Conservation (phyloP, 129 eudicot genomes). For the Silybum marianum region DNA sequence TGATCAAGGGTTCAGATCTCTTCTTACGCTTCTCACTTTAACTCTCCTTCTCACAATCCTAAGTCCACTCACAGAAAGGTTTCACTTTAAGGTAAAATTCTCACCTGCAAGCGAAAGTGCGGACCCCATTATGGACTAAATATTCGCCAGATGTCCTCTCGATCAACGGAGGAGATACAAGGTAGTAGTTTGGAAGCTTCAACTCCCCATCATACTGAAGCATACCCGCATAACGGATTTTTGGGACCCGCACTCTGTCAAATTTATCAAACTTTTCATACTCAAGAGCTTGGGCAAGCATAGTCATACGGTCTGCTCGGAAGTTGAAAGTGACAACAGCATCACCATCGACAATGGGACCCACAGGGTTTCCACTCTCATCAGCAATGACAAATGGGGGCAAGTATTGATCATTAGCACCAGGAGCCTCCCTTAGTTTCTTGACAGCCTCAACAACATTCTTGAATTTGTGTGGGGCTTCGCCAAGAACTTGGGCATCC, state of each 20-base stretch:
- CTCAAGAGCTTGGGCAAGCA: slow-evolving; percentile 96
- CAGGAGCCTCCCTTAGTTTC: slow-evolving; percentile 62
- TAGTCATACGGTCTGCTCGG: slow-evolving; percentile 94
- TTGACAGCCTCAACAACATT: slow-evolving; percentile 79
- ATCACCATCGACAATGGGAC: slow-evolving; percentile 89
- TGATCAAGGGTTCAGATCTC: too few species aligned
- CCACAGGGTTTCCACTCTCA: slow-evolving; percentile 78
- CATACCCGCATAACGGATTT: slow-evolving; percentile 94
- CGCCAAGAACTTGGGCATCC: slow-evolving; percentile 99
- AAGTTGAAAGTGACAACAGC: slow-evolving; percentile 91
- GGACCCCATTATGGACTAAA: slow-evolving; percentile 71
- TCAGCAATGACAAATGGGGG: slow-evolving; percentile 90
- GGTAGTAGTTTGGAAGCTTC: slow-evolving; percentile 89
- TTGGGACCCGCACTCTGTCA: slow-evolving; percentile 81
- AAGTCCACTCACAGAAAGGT: neutral
- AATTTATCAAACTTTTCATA: slow-evolving; percentile 80
- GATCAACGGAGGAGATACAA: slow-evolving; percentile 93
- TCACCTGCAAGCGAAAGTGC: slow-evolving; percentile 96
- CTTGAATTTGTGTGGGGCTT: slow-evolving; percentile 88
- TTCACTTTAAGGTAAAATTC: neutral
- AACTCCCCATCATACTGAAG: slow-evolving; percentile 95
- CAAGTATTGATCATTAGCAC: slow-evolving; percentile 72
- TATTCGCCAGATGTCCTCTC: slow-evolving; percentile 97
- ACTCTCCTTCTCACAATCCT: too few species aligned
- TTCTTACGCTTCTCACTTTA: too few species aligned